Percentiles rank a stretch among this genome's conserved stretches.
phyloP scores from a whole-genome alignment of 1,139 yeast species.

The Yamadazyma spencermartinsiae region DNA sequence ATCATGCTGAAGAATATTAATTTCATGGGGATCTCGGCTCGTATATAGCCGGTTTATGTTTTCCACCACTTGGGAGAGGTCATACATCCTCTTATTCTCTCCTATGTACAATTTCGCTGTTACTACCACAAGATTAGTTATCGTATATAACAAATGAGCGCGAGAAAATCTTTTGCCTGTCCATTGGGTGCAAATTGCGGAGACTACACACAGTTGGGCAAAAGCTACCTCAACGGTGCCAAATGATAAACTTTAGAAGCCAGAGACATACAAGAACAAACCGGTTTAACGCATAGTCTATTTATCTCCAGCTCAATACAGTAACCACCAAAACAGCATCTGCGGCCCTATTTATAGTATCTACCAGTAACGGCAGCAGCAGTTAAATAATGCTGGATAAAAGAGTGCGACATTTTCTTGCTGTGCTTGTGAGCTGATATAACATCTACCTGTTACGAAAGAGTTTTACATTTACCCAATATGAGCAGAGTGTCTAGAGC shows the following conservation, averaged over 20 bases:
- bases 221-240: too few species aligned
- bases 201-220: neutral
- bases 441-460: too few species aligned
- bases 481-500: slow-evolving; percentile 40
- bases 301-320: too few species aligned
- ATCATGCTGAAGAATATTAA: slow-evolving; percentile 47
- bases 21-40: slow-evolving; percentile 40
- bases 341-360: too few species aligned
- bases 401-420: neutral
- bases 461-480: neutral
- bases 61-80: slow-evolving; percentile 11
- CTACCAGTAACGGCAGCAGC: neutral
- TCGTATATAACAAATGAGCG: neutral
- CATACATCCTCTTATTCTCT: neutral
- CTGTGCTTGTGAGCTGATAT: neutral
- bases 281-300: too few species aligned
- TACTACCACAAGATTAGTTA: too few species aligned
- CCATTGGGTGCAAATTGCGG: neutral
- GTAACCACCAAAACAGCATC: too few species aligned
- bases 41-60: slow-evolving; percentile 40
- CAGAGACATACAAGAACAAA: too few species aligned
- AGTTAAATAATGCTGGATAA: neutral
- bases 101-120: too few species aligned
- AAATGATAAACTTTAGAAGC: too few species aligned
- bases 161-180: neutral